Base-by-base conservation (phyloP, 441 rosid species). In the Erodium texanum region DNA sequence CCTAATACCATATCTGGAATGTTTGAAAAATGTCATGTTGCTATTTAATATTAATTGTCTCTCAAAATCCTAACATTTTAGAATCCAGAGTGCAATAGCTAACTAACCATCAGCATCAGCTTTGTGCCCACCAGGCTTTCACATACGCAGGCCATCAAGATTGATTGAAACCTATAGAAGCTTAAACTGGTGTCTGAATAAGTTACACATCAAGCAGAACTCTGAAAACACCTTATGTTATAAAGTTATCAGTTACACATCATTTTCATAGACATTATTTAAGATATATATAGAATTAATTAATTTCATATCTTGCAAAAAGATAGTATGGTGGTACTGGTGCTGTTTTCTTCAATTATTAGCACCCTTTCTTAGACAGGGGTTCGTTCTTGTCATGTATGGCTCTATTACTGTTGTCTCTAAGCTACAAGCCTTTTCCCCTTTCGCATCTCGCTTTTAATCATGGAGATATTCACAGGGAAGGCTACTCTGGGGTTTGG, bases 361-460 rank as follows among this genome's bases (percentile, higher is more conserved):
- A 65, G 10, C 24, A 11, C 14, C 62, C 64, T 45, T 50, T 61
- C 32, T 52, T 38, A 54, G 65, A 68, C 61, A 29, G 74, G 54
- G 45, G 24, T 70, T 70, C 79, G 74, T 66, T 64, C 66, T 70
- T 43, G 12, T 69, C 70, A 70, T 70, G 65, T 15, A 73, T 69
- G 67, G 48, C 52, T 20, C 29, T 19, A 19, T 62, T 29, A 18
- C 65, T 41, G 34, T 78, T 82, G 75, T 75, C 76, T 41, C 20
- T 50, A 9, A 52, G 76, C 70, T 66, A 66, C 50, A 32, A 76
- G 43, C 76, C 67, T 70, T 71, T 74, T 68, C 76, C 67, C 27
- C 43, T 36, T 68, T 75, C 65, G 64, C 74, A 65, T 29, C 70
- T 23, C n/a, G 56, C 24, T 65, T 69, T 65, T 52, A 66, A 64